Base-by-base conservation (phyloP, 1,284 basidiomycete genomes). In the Tilletia caries region DNA sequence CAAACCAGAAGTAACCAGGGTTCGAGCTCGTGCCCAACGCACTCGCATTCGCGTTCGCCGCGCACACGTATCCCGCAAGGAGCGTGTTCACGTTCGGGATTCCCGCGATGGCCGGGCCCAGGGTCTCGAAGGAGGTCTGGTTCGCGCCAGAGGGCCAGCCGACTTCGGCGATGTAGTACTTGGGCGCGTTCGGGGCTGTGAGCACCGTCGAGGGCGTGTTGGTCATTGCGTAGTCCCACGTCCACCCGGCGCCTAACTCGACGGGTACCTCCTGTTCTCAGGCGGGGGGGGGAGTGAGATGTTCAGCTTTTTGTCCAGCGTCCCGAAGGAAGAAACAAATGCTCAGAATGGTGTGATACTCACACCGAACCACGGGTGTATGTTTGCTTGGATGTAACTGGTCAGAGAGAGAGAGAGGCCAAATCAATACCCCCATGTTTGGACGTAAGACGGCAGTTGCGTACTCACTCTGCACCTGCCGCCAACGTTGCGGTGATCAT, bases 11-110 rank as follows among this genome's bases (percentile, higher is more conserved):
- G 34, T 64, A 37, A 27, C 54, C 54, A 25, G 54, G 54, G 20
- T 60, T 60, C 25, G 54, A 15, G 12, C 54, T 33, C 25, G 32
- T 44, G 5, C 33, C n/a, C 32, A 20, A 18, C 23, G 62, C 27
- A 32, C 34, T 64, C 27, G 34, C 87, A 75, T 93, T 91, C 43
- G 82, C 69, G 83, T 94, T 97, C 12, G 93, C 91, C 76, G 90
- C 88, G 83, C 95, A 98, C 33, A 95, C 89, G 78, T 92, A 98
- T 0, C 87, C 89, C 79, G 95, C 87, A 65, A 98, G 82, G 86
- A 93, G 95, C 5, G 79, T 72, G 69, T 79, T 76, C 52, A 79
- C 67, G 46, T 79, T 65, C 32, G 2, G 27, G 12, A 79, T 52
- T 5, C 77, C 76, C 10, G 78, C 77, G 1, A 68, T 62, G 8